phyloP scores from a whole-genome alignment of 2,329 filamentous ascomycete genomes.

The Cladosporium austrohemisphaericum region DNA sequence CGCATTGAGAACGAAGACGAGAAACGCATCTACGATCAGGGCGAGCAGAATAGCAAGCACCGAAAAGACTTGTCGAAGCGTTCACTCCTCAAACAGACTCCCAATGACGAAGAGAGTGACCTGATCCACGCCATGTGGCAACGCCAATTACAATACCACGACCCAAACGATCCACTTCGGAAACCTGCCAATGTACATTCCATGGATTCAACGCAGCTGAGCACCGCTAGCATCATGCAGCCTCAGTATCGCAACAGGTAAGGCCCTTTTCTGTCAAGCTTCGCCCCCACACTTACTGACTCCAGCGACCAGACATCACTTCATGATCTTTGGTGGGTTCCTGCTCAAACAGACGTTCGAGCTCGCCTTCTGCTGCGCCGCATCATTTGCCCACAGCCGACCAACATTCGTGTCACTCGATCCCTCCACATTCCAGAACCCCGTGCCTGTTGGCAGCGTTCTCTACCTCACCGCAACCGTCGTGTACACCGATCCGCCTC shows the following conservation, averaged over 20 bases:
- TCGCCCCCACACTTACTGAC: background rate
- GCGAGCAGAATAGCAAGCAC: slow-evolving; percentile 62
- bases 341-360: slow-evolving; percentile 72
- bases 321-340: slow-evolving; percentile 76
- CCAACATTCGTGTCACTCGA: slow-evolving; percentile 71
- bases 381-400: slow-evolving; percentile 64
- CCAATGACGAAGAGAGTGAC: slow-evolving; percentile 67
- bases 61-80: slow-evolving; percentile 61
- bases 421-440: slow-evolving; percentile 70
- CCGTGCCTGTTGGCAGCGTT: slow-evolving; percentile 70
- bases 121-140: slow-evolving; percentile 73
- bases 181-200: slow-evolving; percentile 57
- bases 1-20: slow-evolving; percentile 63
- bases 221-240: slow-evolving; percentile 70
- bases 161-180: slow-evolving; percentile 52
- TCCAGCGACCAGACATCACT: slow-evolving; percentile 52
- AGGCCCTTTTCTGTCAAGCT: background rate
- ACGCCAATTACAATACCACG: slow-evolving; percentile 61
- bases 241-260: slow-evolving; percentile 63
- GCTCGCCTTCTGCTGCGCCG: slow-evolving; percentile 70
- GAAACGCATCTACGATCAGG: slow-evolving; percentile 58
- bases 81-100: slow-evolving; percentile 62
- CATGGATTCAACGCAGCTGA: slow-evolving; percentile 62
- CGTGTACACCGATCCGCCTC: slow-evolving; percentile 65
- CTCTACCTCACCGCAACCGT: slow-evolving; percentile 70